Base-by-base conservation (phyloP, 2,329 filamentous ascomycete genomes). In the Cercospora janseana region DNA sequence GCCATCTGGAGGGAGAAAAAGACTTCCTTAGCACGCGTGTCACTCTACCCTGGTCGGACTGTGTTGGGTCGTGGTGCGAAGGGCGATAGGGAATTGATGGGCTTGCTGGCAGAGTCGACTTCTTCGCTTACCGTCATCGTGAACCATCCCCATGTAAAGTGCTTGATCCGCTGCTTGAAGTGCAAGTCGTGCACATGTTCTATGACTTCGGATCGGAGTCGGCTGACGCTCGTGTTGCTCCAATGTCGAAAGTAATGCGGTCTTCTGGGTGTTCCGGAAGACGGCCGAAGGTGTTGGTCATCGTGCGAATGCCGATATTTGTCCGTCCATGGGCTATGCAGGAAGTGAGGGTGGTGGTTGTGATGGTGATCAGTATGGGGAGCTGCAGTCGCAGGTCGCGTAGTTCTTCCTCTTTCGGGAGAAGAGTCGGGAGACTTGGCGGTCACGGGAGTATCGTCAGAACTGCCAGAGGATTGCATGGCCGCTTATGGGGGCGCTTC, bases 81-180 rank as follows among this genome's bases (percentile, higher is more conserved):
- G 38, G n/a, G n/a, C n/a, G n/a, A n/a, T n/a, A n/a, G n/a, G n/a
- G n/a, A n/a, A n/a, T n/a, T n/a, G n/a, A n/a, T n/a, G n/a, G n/a
- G n/a, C n/a, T n/a, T n/a, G n/a, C n/a, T n/a, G n/a, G n/a, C n/a
- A n/a, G n/a, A n/a, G n/a, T n/a, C n/a, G n/a, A n/a, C n/a, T n/a
- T n/a, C n/a, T 35, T 43, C 35, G 5, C 60, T 55, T 44, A 65
- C 62, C 0, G 79, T 81, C 64, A 82, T 70, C 0, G 86, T 88
- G 62, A 90, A 92, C 77, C 83, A 92, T 0, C 86, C 89, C 87
- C 87, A 92, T 1, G 81, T 83, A 56, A 82, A 78, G 68, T 84
- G 81, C 43, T 77, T 69, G 35, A 83, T 75, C n/a, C 81, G 70
- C 56, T 80, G 71, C 55, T 71, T 75, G 70, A 77, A 80, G 35